phyloP scores from a whole-genome alignment of 192 early-diverging fungal species.

The Kickxella alabastrina region DNA sequence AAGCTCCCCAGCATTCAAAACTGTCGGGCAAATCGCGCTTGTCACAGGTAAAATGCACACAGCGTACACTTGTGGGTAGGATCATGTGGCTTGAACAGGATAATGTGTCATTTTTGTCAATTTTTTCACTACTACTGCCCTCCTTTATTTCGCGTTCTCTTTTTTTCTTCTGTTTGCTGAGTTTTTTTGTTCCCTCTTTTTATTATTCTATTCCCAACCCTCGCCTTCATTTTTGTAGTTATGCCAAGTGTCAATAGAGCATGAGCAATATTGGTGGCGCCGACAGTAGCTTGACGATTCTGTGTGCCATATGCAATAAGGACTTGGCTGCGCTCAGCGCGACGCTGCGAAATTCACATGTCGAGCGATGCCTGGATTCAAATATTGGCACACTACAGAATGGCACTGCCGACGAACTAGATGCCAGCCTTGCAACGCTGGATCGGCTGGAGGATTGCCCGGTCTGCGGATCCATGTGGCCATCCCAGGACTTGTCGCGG shows the following conservation, averaged over 20 bases:
- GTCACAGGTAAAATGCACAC: no score
- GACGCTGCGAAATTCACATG: conserved; percentile 19
- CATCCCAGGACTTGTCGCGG: conserved; percentile 1
- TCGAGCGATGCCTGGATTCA: conserved; percentile 22
- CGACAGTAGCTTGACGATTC: not conserved
- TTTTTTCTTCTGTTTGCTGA: not conserved
- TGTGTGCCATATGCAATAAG: conserved; percentile 23
- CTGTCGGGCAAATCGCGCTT: not conserved
- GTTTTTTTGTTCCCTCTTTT: not conserved
- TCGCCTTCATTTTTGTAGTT: no score
- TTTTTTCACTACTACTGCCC: not conserved
- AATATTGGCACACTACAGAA: no score
- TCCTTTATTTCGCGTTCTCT: conserved; percentile 1
- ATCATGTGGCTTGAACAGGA: no score
- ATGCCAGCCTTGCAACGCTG: conserved; percentile 3
- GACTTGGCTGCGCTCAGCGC: conserved; percentile 18
- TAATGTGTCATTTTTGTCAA: no score
- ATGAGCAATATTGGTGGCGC: not conserved
- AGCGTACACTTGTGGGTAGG: not conserved
- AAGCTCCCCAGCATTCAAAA: not conserved
- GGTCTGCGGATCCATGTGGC: conserved; percentile 29
- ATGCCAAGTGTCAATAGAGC: no score
- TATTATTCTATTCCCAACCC: no score
- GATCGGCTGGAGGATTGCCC: conserved; percentile 23
- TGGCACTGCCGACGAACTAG: not conserved